A percentile compares a stretch with the other conserved stretches of the same genome.
These are phyloP conservation scores for Talaromyces sp. DNA, from an alignment of 2,329 filamentous ascomycete species.

Conservation along the genomic window DNA sequence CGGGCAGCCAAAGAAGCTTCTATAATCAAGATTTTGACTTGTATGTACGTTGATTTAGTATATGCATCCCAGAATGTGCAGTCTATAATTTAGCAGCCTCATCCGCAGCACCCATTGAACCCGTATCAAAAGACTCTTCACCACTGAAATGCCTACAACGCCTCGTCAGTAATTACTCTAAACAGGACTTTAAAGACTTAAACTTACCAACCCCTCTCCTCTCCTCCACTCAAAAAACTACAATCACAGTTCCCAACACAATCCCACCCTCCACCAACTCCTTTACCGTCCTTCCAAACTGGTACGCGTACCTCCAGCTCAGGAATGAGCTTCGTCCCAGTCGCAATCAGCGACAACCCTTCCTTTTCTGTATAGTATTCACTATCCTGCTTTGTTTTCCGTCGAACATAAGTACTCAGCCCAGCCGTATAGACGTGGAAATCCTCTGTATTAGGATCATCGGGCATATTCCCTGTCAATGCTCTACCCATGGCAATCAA, in stretches of 20 bases:
- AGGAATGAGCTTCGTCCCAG: conserved; percentile 29
- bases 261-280: conserved; percentile 74
- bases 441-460: conserved; percentile 68
- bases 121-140: conserved; percentile 46
- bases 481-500: conserved; percentile 82
- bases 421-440: conserved; percentile 83
- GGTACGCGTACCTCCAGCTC: conserved; percentile 26
- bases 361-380: conserved; percentile 18
- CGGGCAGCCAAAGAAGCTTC: background rate
- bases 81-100: conserved; percentile 6
- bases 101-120: conserved; percentile 25
- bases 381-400: conserved; percentile 23
- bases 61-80: background rate
- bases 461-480: conserved; percentile 74
- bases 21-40: background rate
- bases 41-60: background rate
- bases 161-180: background rate
- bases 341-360: conserved; percentile 22
- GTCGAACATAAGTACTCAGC: conserved; percentile 64
- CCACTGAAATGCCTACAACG: conserved; percentile 44
- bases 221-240: conserved; percentile 71
- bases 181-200: conserved; percentile 20
- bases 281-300: conserved; percentile 58
- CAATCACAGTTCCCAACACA: conserved; percentile 81
- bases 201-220: conserved; percentile 81